Conservation (phyloP, 805 yeast genomes). For the Cyberlindnera sargentensis region DNA sequence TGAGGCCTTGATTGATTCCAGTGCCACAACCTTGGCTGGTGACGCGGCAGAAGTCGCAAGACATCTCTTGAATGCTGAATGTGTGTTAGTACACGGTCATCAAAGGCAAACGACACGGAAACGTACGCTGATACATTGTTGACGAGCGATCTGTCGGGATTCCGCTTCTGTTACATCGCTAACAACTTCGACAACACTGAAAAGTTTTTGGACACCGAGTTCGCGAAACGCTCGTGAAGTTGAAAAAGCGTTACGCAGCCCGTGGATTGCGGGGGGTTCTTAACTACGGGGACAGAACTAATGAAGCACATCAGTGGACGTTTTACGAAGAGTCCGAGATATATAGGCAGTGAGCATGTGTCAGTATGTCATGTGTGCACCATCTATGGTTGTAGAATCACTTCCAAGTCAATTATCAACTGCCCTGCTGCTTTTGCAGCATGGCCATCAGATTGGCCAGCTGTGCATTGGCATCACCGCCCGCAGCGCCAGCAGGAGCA, state of each 20-base stretch:
- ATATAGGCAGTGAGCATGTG: no score
- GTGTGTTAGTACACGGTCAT: not conserved
- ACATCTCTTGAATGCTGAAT: slow-evolving; percentile 17
- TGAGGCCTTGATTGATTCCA: slow-evolving; percentile 33
- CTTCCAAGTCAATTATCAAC: not conserved
- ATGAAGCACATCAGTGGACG: no score
- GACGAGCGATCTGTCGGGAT: not conserved
- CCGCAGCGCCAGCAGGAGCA: slow-evolving; percentile 8
- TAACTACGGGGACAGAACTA: not conserved
- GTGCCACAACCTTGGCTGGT: slow-evolving; percentile 12
- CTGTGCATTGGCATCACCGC: slow-evolving; percentile 32
- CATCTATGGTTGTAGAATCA: no score
- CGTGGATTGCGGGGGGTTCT: no score
- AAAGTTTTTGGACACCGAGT: not conserved
- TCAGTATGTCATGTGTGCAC: no score
- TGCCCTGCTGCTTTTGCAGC: slow-evolving; percentile 30
- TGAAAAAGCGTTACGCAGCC: not conserved
- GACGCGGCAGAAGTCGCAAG: slow-evolving; percentile 16
- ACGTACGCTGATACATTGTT: slow-evolving; percentile 12
- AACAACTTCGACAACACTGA: not conserved
- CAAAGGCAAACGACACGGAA: no score
- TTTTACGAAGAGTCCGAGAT: no score
- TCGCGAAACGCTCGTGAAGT: not conserved
- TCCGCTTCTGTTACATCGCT: slow-evolving; percentile 3
- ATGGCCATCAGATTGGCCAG: slow-evolving; percentile 35